phyloP scores from a whole-genome alignment of 495 filamentous ascomycete species.

The Hapsidospora chrysogenum region DNA sequence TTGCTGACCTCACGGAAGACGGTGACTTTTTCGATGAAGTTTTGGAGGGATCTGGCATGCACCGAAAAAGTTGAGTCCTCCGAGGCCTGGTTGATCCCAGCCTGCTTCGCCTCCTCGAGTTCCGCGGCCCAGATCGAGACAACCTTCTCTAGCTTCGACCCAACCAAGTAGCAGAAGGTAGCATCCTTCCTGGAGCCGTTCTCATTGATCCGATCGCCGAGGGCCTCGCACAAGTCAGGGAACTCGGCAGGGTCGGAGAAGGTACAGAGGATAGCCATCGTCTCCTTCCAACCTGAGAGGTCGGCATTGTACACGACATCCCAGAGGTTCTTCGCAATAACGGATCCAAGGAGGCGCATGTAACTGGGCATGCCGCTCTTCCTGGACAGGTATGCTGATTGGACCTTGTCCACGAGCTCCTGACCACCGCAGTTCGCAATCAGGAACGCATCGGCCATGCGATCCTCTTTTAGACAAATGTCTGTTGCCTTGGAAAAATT shows the following conservation, averaged over 20 bases:
- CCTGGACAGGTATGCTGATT: conserved; percentile 76
- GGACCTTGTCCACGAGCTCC: conserved; percentile 84
- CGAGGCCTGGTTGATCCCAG: conserved; percentile 44
- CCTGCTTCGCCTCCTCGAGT: conserved; percentile 64
- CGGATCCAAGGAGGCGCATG: conserved; percentile 72
- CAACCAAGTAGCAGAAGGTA: conserved; percentile 86
- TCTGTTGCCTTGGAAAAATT: conserved; percentile 83
- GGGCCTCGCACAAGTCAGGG: conserved; percentile 85
- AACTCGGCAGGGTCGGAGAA: conserved; percentile 85
- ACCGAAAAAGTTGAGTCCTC: conserved; percentile 77
- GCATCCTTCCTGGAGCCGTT: conserved; percentile 64
- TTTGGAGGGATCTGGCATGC: conserved; percentile 74
- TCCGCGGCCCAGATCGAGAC: conserved; percentile 85
- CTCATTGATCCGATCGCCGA: conserved; percentile 84
- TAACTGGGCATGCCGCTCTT: conserved; percentile 78
- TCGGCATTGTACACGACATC: conserved; percentile 95
- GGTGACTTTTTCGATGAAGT: conserved; percentile 95
- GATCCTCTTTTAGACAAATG: conserved; percentile 70
- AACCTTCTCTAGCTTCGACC: conserved; percentile 94
- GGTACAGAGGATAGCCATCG: conserved; percentile 89
- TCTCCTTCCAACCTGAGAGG: conserved; percentile 84
- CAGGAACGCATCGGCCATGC: conserved; percentile 93
- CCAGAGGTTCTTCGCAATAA: conserved; percentile 95
- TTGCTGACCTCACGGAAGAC: conserved; percentile 90
- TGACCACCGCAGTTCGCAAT: conserved; percentile 94